Evolutionary conservation across 192 early-diverging fungal genomes (phyloP), one percentile per base, ranked within the genome.

Genomic region (Geranomyces variabilis): DNA sequence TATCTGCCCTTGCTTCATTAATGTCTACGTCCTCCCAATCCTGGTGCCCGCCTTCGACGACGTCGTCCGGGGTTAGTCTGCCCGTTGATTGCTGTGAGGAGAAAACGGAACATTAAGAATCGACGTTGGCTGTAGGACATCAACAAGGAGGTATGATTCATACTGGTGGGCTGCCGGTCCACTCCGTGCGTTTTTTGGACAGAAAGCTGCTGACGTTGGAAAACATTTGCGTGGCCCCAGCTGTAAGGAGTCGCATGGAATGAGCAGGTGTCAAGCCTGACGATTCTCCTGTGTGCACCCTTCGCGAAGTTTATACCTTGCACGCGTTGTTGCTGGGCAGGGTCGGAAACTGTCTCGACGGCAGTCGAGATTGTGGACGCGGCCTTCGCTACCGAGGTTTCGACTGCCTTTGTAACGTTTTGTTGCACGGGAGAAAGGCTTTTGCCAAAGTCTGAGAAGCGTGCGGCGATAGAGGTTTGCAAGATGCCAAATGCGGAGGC

Each of bases 141-240:
- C 9, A 60, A 7, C 8, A 28, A 34, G 17, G 8, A 31, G 31
- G 19, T 12, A 14, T 57, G 36, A 21, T 13, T 26, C 44, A 51
- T 64, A 26, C 45, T 30, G 70, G 62, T 26, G 70, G 61, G 26
- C 55, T 70, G 83, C 76, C 58, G 87, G 19, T 66, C 75, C 75
- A 77, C 34, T 77, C 73, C n/a, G 68, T 74, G 9, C 73, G 46
- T 56, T 81, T 81, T 21, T 71, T 45, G 1, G 49, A 44, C 31
- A 77, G 60, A 53, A 53, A 81, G 34, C 59, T 60, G 55, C 56
- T 70, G 22, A 81, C 76, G 68, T 74, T 78, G 31, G 49, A 36
- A 29, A 81, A 73, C n/a, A 81, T 26, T 63, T 81, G 79, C 1
- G 57, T 57, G 2, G 78, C 66, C 8, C 58, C 57, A 34, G 75